Evolutionary conservation across 495 filamentous ascomycete genomes (phyloP), one percentile per base, ranked within the genome.

Genomic region (Neurospora sp.): DNA sequence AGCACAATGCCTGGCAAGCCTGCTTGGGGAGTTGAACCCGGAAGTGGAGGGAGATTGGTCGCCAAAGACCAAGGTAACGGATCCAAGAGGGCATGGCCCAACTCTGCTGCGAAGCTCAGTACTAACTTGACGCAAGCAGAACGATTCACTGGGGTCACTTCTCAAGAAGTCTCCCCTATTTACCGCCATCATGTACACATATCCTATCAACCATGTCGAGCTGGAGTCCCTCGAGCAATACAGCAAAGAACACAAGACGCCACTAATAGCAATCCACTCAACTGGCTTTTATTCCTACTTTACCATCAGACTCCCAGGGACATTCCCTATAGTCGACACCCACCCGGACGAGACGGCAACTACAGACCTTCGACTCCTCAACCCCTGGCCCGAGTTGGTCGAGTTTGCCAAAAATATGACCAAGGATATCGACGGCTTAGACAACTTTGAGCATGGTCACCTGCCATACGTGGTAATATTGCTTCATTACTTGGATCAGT

Each of bases 321-420:
- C 88, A 10, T 98, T 96, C 75, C 93, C 94, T n/a, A 93, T 98
- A 76, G 93, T 98, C 77, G 94, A 99, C 79, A 97, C 95, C 37
- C 96, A 99, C 77, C 96, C 96, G 1, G 94, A 97, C 73, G 90
- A 93, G 37, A 91, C 93, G 54, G 88, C 92, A 54, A 94, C 91
- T 6, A 91, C 91, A 71, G 96, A 99, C 74, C 87, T 99, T 71
- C 91, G 96, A 46, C 85, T 98, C 38, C 82, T 97, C 1, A 90
- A 87, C 37, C 94, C 96, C 41, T 99, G 96, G 96, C 88, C 91
- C 18, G 94, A 96, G 79, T 88, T 99, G 38, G 79, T 85, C 5
- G 84, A 85, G 10, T 90, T 93, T 72, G 90, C 89, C 10, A 80
- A 78, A 59, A 85, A 89, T 7, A 88, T 90, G 78, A 90, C 92